These are phyloP conservation scores for Asclepias syriaca DNA, from an alignment of 257 asterid species.

Conservation along the genomic window DNA sequence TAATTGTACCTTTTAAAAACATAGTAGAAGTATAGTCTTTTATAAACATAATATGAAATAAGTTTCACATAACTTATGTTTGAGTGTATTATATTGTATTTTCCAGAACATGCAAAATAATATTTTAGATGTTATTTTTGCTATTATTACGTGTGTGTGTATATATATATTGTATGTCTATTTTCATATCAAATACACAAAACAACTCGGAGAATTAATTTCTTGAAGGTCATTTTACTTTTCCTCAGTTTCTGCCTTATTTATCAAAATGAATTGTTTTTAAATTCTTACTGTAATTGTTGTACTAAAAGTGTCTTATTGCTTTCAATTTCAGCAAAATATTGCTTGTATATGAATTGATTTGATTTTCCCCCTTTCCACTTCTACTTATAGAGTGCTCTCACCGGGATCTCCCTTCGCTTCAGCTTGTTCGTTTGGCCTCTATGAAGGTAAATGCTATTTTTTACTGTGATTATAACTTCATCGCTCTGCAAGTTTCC, in stretches of 20 bases:
- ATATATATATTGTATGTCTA: not conserved
- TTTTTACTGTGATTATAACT: not conserved
- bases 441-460: constrained; percentile 51
- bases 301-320: not conserved
- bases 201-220: too few relatives aligned
- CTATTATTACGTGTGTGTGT: too few relatives aligned
- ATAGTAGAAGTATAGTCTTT: too few relatives aligned
- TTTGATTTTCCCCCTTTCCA: not conserved
- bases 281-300: too few relatives aligned
- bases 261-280: too few relatives aligned
- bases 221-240: not conserved
- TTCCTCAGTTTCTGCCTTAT: not conserved
- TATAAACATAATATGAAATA: too few relatives aligned
- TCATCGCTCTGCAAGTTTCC: not conserved
- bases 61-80: not conserved
- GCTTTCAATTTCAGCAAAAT: not conserved
- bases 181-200: not conserved
- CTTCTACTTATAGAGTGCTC: constrained; percentile 64
- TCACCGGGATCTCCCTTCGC: constrained; percentile 93
- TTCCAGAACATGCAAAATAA: not conserved
- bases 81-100: too few relatives aligned
- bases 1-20: too few relatives aligned
- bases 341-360: constrained; percentile 9
- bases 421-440: constrained; percentile 71
- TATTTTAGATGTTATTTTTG: not conserved